Conservation (phyloP, 352 stramenopile genomes). For the Globisporangium nunn region DNA sequence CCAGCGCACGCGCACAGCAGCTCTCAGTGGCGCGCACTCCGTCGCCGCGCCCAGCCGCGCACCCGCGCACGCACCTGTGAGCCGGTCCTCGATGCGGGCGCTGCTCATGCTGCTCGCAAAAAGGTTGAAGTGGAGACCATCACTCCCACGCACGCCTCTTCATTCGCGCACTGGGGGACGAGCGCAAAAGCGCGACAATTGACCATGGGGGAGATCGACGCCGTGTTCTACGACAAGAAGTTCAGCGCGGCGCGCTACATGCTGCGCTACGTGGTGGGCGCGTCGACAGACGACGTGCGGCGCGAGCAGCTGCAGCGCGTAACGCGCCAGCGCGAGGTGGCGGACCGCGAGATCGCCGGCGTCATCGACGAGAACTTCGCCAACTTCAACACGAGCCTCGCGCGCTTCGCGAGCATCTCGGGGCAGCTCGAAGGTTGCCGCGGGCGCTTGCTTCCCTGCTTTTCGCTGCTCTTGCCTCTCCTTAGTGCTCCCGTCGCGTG, state of each 20-base stretch:
- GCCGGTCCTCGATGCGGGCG: slow-evolving; percentile 54
- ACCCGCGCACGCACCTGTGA: slow-evolving; percentile 29
- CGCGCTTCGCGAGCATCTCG: slow-evolving; percentile 68
- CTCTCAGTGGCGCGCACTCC: too few species aligned
- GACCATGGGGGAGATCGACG: slow-evolving; percentile 42
- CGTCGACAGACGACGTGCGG: slow-evolving; percentile 58
- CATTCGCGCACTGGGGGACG: too few species aligned
- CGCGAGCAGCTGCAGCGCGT: slow-evolving; percentile 64
- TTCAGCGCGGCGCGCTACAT: slow-evolving; percentile 76
- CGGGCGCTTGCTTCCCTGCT: too few species aligned
- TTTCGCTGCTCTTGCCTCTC: too few species aligned
- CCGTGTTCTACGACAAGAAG: slow-evolving; percentile 80
- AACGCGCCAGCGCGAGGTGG: slow-evolving; percentile 45
- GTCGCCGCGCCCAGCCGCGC: not conserved
- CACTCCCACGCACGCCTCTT: too few species aligned
- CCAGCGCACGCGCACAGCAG: not conserved
- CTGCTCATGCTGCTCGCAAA: slow-evolving; percentile 19
- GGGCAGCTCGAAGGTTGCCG: slow-evolving; percentile 63
- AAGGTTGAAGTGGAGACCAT: too few species aligned
- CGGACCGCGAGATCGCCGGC: slow-evolving; percentile 70
- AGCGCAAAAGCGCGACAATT: too few species aligned
- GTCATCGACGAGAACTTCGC: slow-evolving; percentile 80
- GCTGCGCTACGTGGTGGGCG: slow-evolving; percentile 66
- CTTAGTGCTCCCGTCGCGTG: too few species aligned
- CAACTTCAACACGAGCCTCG: slow-evolving; percentile 83